These are phyloP conservation scores for Bacterosira constricta DNA, from an alignment of 108 stramenopile genomes.

Conservation along the genomic window DNA sequence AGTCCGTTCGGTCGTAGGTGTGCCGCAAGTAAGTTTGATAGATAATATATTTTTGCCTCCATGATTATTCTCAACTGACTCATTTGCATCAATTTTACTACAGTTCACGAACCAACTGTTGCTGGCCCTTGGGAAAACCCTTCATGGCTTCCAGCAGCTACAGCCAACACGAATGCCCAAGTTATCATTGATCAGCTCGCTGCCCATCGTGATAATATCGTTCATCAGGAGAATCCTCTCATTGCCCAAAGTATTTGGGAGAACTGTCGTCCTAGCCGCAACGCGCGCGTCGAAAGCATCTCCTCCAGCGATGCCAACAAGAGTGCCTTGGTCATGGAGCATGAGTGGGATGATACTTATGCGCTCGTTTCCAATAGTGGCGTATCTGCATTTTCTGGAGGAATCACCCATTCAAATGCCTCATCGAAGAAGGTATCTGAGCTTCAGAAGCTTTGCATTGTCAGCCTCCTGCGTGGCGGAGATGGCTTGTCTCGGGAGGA, in stretches of 20 bases:
- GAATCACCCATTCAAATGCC: not conserved
- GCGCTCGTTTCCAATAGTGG: slow-evolving; percentile 20
- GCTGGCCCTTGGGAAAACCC: slow-evolving; percentile 14
- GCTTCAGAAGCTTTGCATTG: slow-evolving; percentile 28
- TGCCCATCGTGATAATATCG: slow-evolving; percentile 13
- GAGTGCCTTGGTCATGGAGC: not conserved
- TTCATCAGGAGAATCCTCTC: slow-evolving; percentile 31
- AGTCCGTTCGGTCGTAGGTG: slow-evolving; percentile 40
- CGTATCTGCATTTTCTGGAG: slow-evolving; percentile 4
- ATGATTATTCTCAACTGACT: too few species aligned
- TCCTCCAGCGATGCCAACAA: not conserved
- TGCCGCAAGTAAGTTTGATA: not conserved
- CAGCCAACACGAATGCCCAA: slow-evolving; percentile 22
- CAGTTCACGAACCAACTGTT: slow-evolving; percentile 34
- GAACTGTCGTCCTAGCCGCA: slow-evolving; percentile 35
- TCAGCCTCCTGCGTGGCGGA: not conserved
- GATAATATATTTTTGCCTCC: not conserved
- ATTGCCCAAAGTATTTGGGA: slow-evolving; percentile 37
- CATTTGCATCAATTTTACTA: slow-evolving; percentile 12
- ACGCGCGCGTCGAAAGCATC: not conserved
- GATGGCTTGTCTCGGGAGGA: too few species aligned
- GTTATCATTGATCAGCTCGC: slow-evolving; percentile 17
- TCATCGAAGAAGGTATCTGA: slow-evolving; percentile 7
- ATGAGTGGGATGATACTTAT: slow-evolving; percentile 32
- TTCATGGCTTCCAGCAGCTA: slow-evolving; percentile 23